Conservation (phyloP, 2,329 filamentous ascomycete genomes). For the Pseudocercospora cruenta region DNA sequence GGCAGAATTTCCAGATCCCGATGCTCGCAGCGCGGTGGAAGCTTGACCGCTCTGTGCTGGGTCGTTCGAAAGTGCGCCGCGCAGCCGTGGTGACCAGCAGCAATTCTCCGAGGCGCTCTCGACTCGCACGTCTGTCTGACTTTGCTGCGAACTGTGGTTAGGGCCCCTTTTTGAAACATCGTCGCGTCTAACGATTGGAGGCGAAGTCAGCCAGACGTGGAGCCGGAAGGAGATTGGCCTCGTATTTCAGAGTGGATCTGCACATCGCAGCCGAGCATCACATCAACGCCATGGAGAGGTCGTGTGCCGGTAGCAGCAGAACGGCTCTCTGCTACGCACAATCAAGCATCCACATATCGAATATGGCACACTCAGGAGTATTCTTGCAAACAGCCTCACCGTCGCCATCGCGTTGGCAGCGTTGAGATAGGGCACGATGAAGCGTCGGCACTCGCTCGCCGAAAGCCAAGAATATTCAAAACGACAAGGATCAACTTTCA, state of each 20-base stretch:
- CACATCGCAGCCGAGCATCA: neutral
- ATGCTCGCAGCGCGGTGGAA: neutral
- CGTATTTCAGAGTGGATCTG: neutral
- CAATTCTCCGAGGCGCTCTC: neutral
- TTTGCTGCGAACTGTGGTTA: neutral
- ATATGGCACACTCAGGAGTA: neutral
- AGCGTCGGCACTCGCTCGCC: neutral
- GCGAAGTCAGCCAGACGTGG: conserved; percentile 3
- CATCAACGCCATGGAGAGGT: neutral
- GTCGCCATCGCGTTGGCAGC: neutral
- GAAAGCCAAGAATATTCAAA: neutral
- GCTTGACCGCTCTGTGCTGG: neutral
- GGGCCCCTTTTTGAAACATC: conserved; percentile 3
- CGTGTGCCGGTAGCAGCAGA: neutral
- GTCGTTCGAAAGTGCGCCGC: no score
- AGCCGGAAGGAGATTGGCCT: neutral
- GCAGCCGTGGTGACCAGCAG: neutral
- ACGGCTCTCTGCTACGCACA: no score
- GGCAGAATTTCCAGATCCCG: neutral
- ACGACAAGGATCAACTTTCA: neutral
- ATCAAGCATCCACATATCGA: neutral
- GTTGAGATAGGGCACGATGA: neutral
- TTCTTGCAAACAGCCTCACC: neutral
- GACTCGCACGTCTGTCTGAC: conserved; percentile 1
- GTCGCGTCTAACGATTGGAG: conserved; percentile 2